phyloP scores from a whole-genome alignment of 371 early-diverging fungal genomes.

The Entomophthora muscae region DNA sequence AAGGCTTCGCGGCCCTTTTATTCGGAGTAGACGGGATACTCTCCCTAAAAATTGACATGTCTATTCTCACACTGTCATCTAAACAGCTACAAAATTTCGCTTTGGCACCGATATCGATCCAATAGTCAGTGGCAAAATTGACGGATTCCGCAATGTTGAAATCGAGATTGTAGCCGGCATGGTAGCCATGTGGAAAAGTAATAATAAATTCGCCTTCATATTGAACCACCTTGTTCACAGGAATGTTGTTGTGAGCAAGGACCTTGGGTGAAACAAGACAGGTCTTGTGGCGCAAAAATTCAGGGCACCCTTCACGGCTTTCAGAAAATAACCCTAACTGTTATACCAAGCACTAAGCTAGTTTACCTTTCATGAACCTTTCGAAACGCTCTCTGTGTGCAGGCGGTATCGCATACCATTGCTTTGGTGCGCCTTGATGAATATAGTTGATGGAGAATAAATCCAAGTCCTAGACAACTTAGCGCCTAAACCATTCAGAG shows the following conservation, averaged over 20 bases:
- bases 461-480: constrained; percentile 55
- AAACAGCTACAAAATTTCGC: constrained; percentile 73
- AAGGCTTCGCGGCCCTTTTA: too few species aligned
- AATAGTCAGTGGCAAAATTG: constrained; percentile 81
- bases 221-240: constrained; percentile 57
- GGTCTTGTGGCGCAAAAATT: constrained; percentile 89
- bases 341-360: not conserved
- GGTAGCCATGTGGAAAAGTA: constrained; percentile 88
- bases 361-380: constrained; percentile 45
- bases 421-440: constrained; percentile 92
- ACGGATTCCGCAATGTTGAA: constrained; percentile 94
- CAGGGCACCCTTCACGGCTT: constrained; percentile 55
- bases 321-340: constrained; percentile 42
- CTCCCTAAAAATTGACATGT: constrained; percentile 17
- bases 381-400: constrained; percentile 52
- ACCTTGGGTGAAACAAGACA: constrained; percentile 62
- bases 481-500: not conserved
- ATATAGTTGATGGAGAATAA: constrained; percentile 79
- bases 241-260: constrained; percentile 50
- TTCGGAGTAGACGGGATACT: too few species aligned
- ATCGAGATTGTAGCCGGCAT: constrained; percentile 86
- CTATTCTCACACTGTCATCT: constrained; percentile 71
- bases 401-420: constrained; percentile 86
- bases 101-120: constrained; percentile 67
- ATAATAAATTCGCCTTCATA: constrained; percentile 74